Evolutionary conservation across 495 filamentous ascomycete genomes (phyloP), one percentile per base, ranked within the genome.

Genomic region (Aspergillus bertholletiae): DNA sequence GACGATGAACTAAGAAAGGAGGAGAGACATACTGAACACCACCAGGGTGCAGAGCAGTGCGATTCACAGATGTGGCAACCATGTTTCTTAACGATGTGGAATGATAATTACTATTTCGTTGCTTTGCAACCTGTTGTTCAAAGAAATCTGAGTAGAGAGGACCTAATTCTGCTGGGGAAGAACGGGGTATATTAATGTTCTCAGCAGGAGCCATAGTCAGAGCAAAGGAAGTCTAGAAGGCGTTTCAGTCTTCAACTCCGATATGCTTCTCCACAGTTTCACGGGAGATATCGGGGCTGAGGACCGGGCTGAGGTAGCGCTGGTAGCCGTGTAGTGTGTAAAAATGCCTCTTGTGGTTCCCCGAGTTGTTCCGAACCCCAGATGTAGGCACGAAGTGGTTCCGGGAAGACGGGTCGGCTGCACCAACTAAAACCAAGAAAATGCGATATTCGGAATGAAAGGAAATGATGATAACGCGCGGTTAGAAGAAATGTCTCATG

Each of bases 1-100:
- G 17, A 9, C 20, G 55, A 49, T 20, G 53, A 62, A 46, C 55
- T 56, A 44, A 37, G 45, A 53, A 58, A 55, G 46, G 23, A 46
- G 45, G 59, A 53, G 48, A 39, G 54, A 83, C 89, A 78, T 80
- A 96, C 92, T 88, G 81, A 49, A 97, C 89, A 85, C 93, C 93
- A 70, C 86, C 78, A 55, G 93, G 93, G 81, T 97, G 88, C 66
- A 95, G 83, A 57, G 82, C 83, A 65, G 90, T 96, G 75, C 90
- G 90, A 80, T 96, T 95, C 59, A 95, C 91, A 63, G 80, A 85
- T 62, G 80, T 82, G 70, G 88, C 75, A 80, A 92, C 87, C 90
- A 85, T 81, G 40, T 62, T 80, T 68, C 67, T 73, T 65, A 81
- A 73, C 49, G 76, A 78, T 62, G 73, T 77, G 41, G 82, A 85